Evolutionary conservation across 257 asterid genomes (phyloP), one percentile per base, ranked within the genome.

Genomic region (Penstemon newberryi): DNA sequence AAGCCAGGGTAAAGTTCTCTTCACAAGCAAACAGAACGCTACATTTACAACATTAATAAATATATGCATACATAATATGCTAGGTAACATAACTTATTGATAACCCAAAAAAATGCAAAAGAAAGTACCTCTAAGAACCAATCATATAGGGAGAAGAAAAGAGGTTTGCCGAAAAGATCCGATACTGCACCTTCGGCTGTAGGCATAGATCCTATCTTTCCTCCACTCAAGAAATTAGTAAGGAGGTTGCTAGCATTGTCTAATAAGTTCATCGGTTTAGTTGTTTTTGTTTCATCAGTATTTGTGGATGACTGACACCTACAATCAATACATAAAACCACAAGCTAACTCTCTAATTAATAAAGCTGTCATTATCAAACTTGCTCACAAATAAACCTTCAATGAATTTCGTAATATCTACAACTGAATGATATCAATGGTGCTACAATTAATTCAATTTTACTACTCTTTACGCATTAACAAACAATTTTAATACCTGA

Each of bases 211-310:
- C 86, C 92, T 58, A 91, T 81, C 57, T 68, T 85, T 39, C 90
- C 88, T 62, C 97, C 96, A 74, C 97, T 94, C 80, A 94, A 78
- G 66, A 94, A 77, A 82, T 86, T 87, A 40, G 99, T 94, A 15
- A 94, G 97, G 60, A 90, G 82, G 77, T 94, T 94, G 80, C 99
- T 91, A 50, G 97, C 96, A 78, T 88, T 88, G 84, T 94, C 99
- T 8, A 90, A 56, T 13, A 89, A 51, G 73, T 77, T 88, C 89
- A 70, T 79, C 61, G 68, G 60, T 57, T 86, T 80, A 67, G 85
- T 69, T 40, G 85, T 66, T 87, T 89, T 89, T 38, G 79, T 50
- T 72, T 88, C 95, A 74, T 88, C 86, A 0, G 91, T 81, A 67
- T 80, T 78, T 40, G 85, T 74, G 3, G 90, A 77, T 8, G 95